These are phyloP conservation scores for Aleurites moluccanus DNA, from an alignment of 441 rosid genomes.

Conservation along the genomic window DNA sequence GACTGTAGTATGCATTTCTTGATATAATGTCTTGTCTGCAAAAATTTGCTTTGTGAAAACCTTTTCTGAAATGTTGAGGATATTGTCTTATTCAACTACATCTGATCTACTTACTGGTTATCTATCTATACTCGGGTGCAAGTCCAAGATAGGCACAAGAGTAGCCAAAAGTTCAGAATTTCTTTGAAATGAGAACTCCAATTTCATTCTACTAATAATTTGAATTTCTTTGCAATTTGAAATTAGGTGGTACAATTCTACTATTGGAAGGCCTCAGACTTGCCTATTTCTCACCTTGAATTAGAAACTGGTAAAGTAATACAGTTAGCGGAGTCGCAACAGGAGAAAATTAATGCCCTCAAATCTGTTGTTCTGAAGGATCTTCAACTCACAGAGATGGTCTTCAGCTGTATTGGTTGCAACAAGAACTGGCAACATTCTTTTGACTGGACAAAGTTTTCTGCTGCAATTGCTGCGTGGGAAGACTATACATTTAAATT, in stretches of 20 bases:
- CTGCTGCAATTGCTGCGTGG: constrained; percentile 45
- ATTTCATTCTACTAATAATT: background rate
- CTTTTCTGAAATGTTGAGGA: background rate
- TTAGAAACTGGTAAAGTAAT: constrained; percentile 25
- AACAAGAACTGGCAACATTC: constrained; percentile 14
- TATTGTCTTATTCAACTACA: background rate
- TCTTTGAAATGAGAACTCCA: background rate
- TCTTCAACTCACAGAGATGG: constrained; percentile 31
- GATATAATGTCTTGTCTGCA: background rate
- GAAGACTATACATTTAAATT: constrained; percentile 46
- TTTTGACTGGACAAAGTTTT: constrained; percentile 40
- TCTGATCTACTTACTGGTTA: background rate
- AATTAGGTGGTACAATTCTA: constrained; percentile 66
- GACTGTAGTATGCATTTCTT: background rate
- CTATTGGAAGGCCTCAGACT: constrained; percentile 51
- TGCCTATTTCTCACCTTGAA: constrained; percentile 18
- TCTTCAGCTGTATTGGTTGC: constrained; percentile 22
- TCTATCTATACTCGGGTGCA: background rate
- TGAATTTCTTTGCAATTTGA: constrained; percentile 6
- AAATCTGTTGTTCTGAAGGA: constrained; percentile 44
- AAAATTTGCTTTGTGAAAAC: background rate
- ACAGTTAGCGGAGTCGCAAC: constrained; percentile 41
- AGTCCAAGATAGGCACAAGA: background rate
- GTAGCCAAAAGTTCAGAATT: background rate
- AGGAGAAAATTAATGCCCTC: constrained; percentile 37